Base-by-base conservation (phyloP, 139 green algal genomes). In the Coelastrella sp. region DNA sequence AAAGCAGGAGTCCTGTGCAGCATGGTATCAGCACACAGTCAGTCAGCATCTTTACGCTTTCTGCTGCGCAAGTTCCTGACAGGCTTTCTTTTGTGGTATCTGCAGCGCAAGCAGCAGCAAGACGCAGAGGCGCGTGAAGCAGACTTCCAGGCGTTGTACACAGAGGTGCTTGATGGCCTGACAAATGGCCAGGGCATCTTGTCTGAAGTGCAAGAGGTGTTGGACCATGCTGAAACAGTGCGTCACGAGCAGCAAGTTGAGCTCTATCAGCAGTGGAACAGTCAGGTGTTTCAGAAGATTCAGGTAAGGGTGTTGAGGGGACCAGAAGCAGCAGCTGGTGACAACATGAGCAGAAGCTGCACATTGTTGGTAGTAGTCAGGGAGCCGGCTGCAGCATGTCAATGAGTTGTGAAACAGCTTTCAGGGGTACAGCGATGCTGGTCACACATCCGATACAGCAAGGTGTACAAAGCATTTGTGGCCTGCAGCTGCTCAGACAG, bases 221-320 rank as follows among this genome's bases (percentile, higher is more conserved):
- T 91, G 78, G 60, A 91, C 11, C 54, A 81, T 61, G 60, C 65
- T 11, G 77, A 73, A 22, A n/a, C 87, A 32, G 14, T 56, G 17
- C 64, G 32, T 7, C 77, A 61, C 19, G 78, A 57, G 47, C 87
- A 23, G 54, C 20, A 81, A 65, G 77, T 58, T 10, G 65, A 82
- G 47, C 89, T 95, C 14, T 77, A 95, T 74, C 8, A 91, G 13
- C 89, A 94, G 83, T 95, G 92, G 92, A 77, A 47, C 83, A 79
- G 7, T 11, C 76, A 94, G 73, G 89, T 95, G 71, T 95, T 94
- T 83, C 91, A 95, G 54, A 92, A 82, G 14, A 93, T 95, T 14
- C 91, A 94, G 89, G 88, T 81, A 2, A 71, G 90, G 81, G 81
- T 17, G 32, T 47, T 47, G 32, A 47, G 32, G 0, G 32, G 32